Evolutionary conservation across 257 asterid genomes (phyloP).

Genomic region (Capsicum chinense): DNA sequence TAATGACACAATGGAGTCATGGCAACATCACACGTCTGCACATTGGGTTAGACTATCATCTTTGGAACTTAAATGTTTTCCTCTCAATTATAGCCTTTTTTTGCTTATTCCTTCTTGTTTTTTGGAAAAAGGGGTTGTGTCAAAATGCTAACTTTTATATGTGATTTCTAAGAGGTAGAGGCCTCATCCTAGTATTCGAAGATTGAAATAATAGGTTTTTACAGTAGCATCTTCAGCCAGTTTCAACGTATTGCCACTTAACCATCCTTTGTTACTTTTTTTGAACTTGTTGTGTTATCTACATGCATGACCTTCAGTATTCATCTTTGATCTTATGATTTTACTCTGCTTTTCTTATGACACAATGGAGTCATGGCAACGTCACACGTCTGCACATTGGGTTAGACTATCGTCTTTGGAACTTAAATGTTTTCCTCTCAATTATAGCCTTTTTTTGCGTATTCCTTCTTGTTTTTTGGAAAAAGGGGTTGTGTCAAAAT

Average conservation of each 20-base stretch:
- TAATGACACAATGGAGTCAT: not conserved
- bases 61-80: not conserved
- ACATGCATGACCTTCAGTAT: not conserved
- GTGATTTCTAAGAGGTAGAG: not conserved
- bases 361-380: not conserved
- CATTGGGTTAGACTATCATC: constrained; percentile 25
- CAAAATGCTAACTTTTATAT: not conserved
- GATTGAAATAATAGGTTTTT: not conserved
- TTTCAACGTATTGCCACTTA: not conserved
- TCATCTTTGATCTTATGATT: constrained; percentile 6
- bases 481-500: not conserved
- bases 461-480: not conserved
- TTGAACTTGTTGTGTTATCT: constrained; percentile 11
- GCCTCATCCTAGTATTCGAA: not conserved
- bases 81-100: not conserved
- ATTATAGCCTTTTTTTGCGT: not conserved
- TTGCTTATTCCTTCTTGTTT: not conserved
- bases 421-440: not conserved
- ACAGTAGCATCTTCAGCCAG: not conserved
- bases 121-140: not conserved
- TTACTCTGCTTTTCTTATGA: not conserved
- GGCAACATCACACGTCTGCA: not conserved
- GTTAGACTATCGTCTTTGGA: constrained; percentile 17
- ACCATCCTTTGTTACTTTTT: not conserved
- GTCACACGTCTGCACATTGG: not conserved